These are phyloP conservation scores for Aspergillus udagawae DNA, from an alignment of 2,329 filamentous ascomycete genomes.

Conservation along the genomic window DNA sequence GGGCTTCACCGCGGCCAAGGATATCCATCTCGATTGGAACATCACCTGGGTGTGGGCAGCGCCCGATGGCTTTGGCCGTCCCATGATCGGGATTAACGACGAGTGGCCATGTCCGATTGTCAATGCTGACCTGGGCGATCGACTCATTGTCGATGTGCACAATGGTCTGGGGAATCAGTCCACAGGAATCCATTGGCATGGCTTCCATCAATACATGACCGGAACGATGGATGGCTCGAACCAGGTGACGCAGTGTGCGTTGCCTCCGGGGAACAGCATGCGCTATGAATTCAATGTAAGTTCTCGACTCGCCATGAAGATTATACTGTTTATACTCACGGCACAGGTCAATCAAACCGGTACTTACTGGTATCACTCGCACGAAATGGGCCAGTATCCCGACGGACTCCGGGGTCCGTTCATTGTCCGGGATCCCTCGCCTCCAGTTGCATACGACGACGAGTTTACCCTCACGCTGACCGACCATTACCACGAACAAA, in stretches of 20 bases:
- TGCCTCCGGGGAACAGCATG: constrained; percentile 61
- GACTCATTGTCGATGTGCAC: constrained; percentile 37
- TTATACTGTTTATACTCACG: not conserved
- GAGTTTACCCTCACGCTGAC: constrained; percentile 63
- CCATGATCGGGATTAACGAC: constrained; percentile 71
- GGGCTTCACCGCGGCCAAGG: constrained; percentile 14
- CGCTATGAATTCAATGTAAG: constrained; percentile 59
- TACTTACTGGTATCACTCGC: constrained; percentile 77
- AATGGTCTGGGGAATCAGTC: constrained; percentile 37
- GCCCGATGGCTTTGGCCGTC: constrained; percentile 64
- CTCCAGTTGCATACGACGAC: constrained; percentile 61
- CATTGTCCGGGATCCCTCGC: constrained; percentile 59
- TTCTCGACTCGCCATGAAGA: not conserved
- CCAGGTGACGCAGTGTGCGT: constrained; percentile 64
- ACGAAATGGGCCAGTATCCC: constrained; percentile 64
- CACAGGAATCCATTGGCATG: constrained; percentile 59
- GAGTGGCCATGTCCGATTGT: constrained; percentile 67
- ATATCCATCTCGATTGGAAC: constrained; percentile 45
- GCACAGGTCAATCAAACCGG: constrained; percentile 58
- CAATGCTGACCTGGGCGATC: constrained; percentile 35
- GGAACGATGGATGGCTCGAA: constrained; percentile 68
- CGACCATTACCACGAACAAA: constrained; percentile 67
- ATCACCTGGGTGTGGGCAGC: constrained; percentile 68
- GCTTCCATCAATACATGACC: constrained; percentile 64
- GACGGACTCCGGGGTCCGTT: constrained; percentile 64